A percentile compares a stretch with the other conserved stretches of the same genome.
phyloP scores from a whole-genome alignment of 169 alveolate genomes.

The Plasmodium knowlesi region DNA sequence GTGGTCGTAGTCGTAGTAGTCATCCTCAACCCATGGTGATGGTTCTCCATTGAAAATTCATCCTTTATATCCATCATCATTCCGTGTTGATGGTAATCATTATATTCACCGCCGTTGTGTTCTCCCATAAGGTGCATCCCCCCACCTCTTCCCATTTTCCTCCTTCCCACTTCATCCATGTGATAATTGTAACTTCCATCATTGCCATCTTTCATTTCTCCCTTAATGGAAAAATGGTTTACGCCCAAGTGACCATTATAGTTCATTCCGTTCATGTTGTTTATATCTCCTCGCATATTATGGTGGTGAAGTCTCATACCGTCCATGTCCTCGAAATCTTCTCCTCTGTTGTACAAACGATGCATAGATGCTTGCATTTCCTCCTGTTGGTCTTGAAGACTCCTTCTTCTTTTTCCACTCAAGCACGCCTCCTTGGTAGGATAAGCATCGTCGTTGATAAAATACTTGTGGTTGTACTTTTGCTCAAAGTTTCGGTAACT shows the following conservation, averaged over 20 bases:
- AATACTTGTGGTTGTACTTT: background rate
- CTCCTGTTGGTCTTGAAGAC: background rate
- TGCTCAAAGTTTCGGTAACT: constrained; percentile 5
- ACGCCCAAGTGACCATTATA: background rate
- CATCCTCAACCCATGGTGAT: background rate
- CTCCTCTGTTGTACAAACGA: background rate
- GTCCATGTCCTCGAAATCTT: background rate
- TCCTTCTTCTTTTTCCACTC: background rate
- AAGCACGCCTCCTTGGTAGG: background rate
- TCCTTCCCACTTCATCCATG: background rate
- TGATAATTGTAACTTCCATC: background rate
- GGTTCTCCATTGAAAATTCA: constrained; percentile 10
- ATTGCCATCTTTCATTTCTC: background rate
- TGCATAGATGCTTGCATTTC: background rate
- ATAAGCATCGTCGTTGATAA: background rate
- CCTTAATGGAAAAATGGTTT: background rate
- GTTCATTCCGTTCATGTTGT: background rate
- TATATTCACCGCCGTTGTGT: background rate
- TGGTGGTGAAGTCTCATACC: background rate
- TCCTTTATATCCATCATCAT: constrained; percentile 17
- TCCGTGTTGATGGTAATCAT: background rate
- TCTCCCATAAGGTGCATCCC: background rate
- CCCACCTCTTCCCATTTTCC: background rate
- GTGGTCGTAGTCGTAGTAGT: background rate
- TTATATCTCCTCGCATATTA: background rate